These are phyloP conservation scores for Penicillium hordei DNA, from an alignment of 2,329 filamentous ascomycete genomes.

Conservation along the genomic window DNA sequence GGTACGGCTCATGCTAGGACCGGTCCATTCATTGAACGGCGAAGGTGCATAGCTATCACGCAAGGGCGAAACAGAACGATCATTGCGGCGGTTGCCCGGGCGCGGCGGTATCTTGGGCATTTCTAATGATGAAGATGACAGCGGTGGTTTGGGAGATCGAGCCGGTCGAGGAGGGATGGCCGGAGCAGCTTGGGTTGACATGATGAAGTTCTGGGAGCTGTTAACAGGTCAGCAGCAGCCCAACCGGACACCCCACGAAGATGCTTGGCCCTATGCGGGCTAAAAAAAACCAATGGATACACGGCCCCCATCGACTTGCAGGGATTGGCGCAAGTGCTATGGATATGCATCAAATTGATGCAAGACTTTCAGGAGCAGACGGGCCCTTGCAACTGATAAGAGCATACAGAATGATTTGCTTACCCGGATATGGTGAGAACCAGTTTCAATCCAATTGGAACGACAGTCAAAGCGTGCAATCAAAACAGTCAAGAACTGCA, in stretches of 20 bases:
- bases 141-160: constrained; percentile 52
- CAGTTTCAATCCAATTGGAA: constrained; percentile 13
- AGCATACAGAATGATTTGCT: constrained; percentile 17
- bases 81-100: constrained; percentile 62
- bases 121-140: constrained; percentile 40
- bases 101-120: constrained; percentile 77
- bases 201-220: constrained; percentile 22
- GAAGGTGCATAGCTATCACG: constrained; percentile 80
- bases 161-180: constrained; percentile 63
- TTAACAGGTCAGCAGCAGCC: constrained; percentile 17
- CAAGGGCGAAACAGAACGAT: constrained; percentile 74
- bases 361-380: not conserved
- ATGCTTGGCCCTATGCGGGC: not conserved
- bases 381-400: constrained; percentile 17
- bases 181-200: constrained; percentile 51
- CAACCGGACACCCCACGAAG: constrained; percentile 3
- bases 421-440: constrained; percentile 18
- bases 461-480: not conserved
- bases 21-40: constrained; percentile 71
- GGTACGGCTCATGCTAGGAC: constrained; percentile 33
- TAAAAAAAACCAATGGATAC: not conserved
- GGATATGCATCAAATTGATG: constrained; percentile 5
- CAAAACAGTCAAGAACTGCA: not conserved
- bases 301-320: not conserved
- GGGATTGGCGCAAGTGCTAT: not conserved